A percentile compares a stretch with the other conserved stretches of the same genome.
Evolutionary conservation across 768 basidiomycete species (phyloP).

Genomic region (Collybiopsis luxurians): DNA sequence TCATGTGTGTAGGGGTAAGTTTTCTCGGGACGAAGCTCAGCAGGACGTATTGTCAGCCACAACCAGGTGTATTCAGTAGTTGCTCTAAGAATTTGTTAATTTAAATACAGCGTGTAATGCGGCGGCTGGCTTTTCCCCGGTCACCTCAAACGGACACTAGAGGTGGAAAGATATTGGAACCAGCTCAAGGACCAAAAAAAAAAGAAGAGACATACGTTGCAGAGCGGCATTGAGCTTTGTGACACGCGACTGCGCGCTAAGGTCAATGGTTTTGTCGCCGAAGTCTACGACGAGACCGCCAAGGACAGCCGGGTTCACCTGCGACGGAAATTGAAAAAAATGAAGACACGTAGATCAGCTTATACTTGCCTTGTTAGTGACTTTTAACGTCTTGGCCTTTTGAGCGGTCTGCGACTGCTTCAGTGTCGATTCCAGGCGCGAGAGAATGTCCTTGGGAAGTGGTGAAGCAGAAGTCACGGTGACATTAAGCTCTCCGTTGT

Average conservation of each 20-base stretch:
- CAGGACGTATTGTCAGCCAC: conserved; percentile 4
- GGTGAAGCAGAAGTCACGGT: conserved; percentile 86
- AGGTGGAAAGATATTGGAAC: not conserved
- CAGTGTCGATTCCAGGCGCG: conserved; percentile 78
- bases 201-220: conserved; percentile 54
- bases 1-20: not conserved
- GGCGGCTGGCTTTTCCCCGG: not conserved
- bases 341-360: conserved; percentile 9
- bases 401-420: conserved; percentile 85
- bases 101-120: not conserved
- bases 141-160: conserved; percentile 37
- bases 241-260: conserved; percentile 91
- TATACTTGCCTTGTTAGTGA: conserved; percentile 80
- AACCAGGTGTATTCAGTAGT: too few relatives aligned
- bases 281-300: conserved; percentile 96
- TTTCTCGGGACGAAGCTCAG: not conserved
- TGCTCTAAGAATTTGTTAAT: too few relatives aligned
- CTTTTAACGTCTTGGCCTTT: conserved; percentile 83
- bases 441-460: conserved; percentile 72
- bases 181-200: conserved; percentile 4
- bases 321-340: not conserved
- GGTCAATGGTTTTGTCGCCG: conserved; percentile 97
- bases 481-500: conserved; percentile 93
- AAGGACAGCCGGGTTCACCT: conserved; percentile 91
- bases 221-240: conserved; percentile 91